Evolutionary conservation across 441 rosid genomes (phyloP), one percentile per base, ranked within the genome.

Genomic region (Bocquillonia castaneifolia): DNA sequence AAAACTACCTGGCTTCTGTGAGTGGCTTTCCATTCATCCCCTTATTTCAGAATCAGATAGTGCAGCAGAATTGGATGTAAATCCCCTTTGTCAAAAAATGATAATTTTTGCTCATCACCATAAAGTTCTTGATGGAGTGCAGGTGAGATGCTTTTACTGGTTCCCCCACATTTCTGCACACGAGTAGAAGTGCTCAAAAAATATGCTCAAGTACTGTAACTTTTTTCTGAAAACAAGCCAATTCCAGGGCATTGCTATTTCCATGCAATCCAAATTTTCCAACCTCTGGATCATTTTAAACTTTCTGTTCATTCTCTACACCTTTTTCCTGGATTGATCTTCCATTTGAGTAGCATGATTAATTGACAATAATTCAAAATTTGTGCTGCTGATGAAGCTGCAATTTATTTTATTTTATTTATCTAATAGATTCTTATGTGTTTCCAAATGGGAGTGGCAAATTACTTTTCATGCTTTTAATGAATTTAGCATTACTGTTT

Each of bases 101-200:
- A 83, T 93, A 63, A 80, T 93, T 75, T 93, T 93, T 83, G 99
- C 89, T 55, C 97, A 93, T 83, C 99, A 93, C 76, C 97, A 80
- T 74, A 91, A 85, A 85, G 99, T 93, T 82, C 92, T 93, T 59
- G 88, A 93, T 80, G 87, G 95, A 68, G 80, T 93, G 68, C 96
- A 93, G 91, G 99, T 93, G 47, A 76, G 83, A 74, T 60, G 73
- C 52, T 63, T 69, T 50, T 22, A 31, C 26, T 47, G 51, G 22
- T 55, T 31, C 22, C 15, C 47, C 36, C 29, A 36, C 13, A 26
- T 25, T 39, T 28, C 28, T 45, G 57, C 47, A 45, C 47, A n/a
- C n/a, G n/a, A n/a, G n/a, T n/a, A n/a, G n/a, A 20, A 3, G 7
- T 22, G 10, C 28, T 37, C 5, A 22, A 3, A 59, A 23, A 39